Evolutionary conservation across 2,329 filamentous ascomycete genomes (phyloP).

Genomic region (Ceratocystis ficicola): DNA sequence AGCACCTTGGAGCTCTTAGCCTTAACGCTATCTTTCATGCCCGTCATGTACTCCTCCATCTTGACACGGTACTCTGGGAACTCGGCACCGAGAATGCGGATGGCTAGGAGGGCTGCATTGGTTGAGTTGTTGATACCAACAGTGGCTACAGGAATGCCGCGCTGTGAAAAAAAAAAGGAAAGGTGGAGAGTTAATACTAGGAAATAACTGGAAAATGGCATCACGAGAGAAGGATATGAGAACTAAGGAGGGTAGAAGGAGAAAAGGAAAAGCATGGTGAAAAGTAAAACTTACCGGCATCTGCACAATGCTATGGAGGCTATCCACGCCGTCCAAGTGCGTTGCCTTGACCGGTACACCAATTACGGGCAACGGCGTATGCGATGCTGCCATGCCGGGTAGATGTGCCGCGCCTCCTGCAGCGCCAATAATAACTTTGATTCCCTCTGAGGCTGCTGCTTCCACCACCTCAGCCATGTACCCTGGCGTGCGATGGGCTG

Average conservation of each 20-base stretch:
- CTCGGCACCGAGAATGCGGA: slow-evolving; percentile 51
- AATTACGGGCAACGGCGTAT: slow-evolving; percentile 62
- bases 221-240: slow-evolving; percentile 31
- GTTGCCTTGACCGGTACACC: slow-evolving; percentile 67
- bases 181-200: neutral
- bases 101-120: slow-evolving; percentile 61
- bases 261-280: neutral
- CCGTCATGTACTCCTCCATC: slow-evolving; percentile 49
- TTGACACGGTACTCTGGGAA: slow-evolving; percentile 44
- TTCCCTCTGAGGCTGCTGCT: slow-evolving; percentile 49
- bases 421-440: slow-evolving; percentile 64
- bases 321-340: slow-evolving; percentile 59
- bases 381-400: slow-evolving; percentile 62
- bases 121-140: slow-evolving; percentile 72
- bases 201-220: slow-evolving; percentile 24
- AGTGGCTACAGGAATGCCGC: slow-evolving; percentile 60
- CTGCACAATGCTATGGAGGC: slow-evolving; percentile 60
- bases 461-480: slow-evolving; percentile 57
- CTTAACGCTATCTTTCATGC: slow-evolving; percentile 52
- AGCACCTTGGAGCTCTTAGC: slow-evolving; percentile 48
- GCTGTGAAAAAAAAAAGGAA: slow-evolving; percentile 18
- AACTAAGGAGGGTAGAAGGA: slow-evolving; percentile 32
- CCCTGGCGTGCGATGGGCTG: slow-evolving; percentile 62
- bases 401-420: slow-evolving; percentile 63
- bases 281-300: slow-evolving; percentile 49